Percentiles rank a stretch among this genome's conserved stretches.
Evolutionary conservation across 2,329 filamentous ascomycete species (phyloP).

Genomic region (Cercospora sp.): DNA sequence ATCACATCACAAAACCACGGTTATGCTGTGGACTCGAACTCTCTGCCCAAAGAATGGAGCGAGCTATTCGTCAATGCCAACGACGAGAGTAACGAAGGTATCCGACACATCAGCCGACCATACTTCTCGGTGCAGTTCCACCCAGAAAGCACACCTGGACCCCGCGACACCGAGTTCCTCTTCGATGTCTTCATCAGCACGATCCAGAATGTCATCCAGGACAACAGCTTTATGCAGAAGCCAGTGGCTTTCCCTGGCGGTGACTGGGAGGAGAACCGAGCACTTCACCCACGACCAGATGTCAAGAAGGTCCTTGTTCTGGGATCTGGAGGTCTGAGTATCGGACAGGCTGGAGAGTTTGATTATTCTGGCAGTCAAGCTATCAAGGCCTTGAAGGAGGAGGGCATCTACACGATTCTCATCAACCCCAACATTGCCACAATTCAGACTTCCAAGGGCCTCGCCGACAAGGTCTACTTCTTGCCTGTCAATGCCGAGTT

Average conservation of each 20-base stretch:
- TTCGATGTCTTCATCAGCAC: slow-evolving; percentile 96
- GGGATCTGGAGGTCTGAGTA: slow-evolving; percentile 91
- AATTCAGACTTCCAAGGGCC: slow-evolving; percentile 95
- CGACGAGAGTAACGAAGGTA: slow-evolving; percentile 96
- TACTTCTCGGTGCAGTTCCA: slow-evolving; percentile 99
- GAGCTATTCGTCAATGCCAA: slow-evolving; percentile 98
- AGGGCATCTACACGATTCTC: slow-evolving; percentile 95
- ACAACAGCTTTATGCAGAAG: slow-evolving; percentile 65
- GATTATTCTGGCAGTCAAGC: slow-evolving; percentile 98
- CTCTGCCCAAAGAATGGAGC: slow-evolving; percentile 76
- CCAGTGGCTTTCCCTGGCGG: slow-evolving; percentile 88
- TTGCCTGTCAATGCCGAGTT: slow-evolving; percentile 95
- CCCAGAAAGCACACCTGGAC: slow-evolving; percentile 93
- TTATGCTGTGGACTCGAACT: slow-evolving; percentile 82
- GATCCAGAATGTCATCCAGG: slow-evolving; percentile 69
- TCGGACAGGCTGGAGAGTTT: slow-evolving; percentile 97
- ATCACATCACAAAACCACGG: slow-evolving; percentile 99
- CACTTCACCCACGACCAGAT: slow-evolving; percentile 71
- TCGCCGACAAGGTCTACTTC: slow-evolving; percentile 99
- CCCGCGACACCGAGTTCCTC: slow-evolving; percentile 90
- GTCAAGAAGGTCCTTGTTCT: slow-evolving; percentile 95
- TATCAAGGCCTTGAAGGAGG: slow-evolving; percentile 96
- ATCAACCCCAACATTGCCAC: slow-evolving; percentile 99
- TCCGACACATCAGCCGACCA: slow-evolving; percentile 78
- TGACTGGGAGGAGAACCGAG: slow-evolving; percentile 73